These are phyloP conservation scores for Pseudocercospora pini-densiflorae DNA, from an alignment of 2,329 filamentous ascomycete species.

Conservation along the genomic window DNA sequence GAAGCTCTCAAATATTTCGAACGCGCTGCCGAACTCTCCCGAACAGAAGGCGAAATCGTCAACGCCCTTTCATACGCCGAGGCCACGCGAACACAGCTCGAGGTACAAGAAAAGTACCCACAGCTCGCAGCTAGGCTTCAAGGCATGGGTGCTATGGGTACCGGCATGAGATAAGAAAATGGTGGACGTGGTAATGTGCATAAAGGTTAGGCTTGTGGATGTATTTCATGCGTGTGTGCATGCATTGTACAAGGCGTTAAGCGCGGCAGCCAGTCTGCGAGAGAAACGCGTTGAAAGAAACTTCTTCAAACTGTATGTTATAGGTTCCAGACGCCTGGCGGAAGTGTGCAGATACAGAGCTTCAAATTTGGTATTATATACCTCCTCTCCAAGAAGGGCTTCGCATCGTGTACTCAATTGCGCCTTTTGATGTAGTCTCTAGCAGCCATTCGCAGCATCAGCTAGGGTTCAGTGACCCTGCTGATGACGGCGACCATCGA, in stretches of 20 bases:
- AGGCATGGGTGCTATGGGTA: conserved; percentile 35
- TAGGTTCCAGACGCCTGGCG: conserved; percentile 4
- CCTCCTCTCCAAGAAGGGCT: neutral
- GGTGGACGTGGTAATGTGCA: conserved; percentile 11
- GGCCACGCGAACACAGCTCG: conserved; percentile 92
- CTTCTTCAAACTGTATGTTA: conserved; percentile 17
- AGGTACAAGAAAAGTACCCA: conserved; percentile 64
- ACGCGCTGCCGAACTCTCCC: conserved; percentile 88
- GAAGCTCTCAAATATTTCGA: conserved; percentile 97
- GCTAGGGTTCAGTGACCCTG: too few species aligned
- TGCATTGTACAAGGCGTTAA: conserved; percentile 19
- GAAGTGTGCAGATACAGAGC: conserved; percentile 4
- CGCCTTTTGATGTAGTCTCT: neutral
- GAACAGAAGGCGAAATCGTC: conserved; percentile 93
- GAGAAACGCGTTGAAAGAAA: neutral
- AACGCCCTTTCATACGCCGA: conserved; percentile 97
- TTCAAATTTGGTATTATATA: neutral
- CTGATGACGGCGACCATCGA: neutral
- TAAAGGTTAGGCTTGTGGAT: conserved; percentile 18
- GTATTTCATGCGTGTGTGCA: conserved; percentile 17
- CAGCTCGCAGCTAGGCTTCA: conserved; percentile 54
- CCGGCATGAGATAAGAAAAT: conserved; percentile 25
- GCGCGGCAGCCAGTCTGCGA: conserved; percentile 25
- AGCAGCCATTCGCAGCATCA: neutral
- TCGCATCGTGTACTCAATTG: neutral